These are phyloP conservation scores for Pichia inconspicua DNA, from an alignment of 1,139 yeast genomes.

Conservation along the genomic window DNA sequence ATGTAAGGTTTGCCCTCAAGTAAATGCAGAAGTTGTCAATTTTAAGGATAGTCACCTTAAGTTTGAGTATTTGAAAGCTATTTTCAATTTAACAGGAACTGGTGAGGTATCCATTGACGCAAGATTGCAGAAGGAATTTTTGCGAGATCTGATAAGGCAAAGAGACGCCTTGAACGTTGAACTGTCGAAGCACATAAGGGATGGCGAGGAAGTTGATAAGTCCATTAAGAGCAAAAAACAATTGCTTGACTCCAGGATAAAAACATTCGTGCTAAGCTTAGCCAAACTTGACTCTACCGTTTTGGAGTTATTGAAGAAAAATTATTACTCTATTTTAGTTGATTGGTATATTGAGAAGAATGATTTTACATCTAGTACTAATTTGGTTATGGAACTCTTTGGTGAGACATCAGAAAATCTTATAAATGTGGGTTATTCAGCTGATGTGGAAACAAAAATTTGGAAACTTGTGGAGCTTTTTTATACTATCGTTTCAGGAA, in stretches of 20 bases:
- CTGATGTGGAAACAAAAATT: constrained; percentile 15
- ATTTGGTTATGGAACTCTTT: constrained; percentile 15
- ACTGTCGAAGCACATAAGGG: not conserved
- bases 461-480: constrained; percentile 32
- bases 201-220: not conserved
- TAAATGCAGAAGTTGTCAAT: constrained; percentile 34
- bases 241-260: constrained; percentile 5
- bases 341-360: constrained; percentile 16
- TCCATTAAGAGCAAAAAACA: not conserved
- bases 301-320: constrained; percentile 25
- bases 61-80: constrained; percentile 28
- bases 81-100: constrained; percentile 17
- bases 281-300: constrained; percentile 21
- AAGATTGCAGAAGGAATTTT: constrained; percentile 28
- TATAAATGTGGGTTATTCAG: constrained; percentile 2
- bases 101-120: constrained; percentile 7
- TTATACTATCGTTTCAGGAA: constrained; percentile 31
- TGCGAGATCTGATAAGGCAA: constrained; percentile 23
- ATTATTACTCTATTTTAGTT: constrained; percentile 26
- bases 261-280: constrained; percentile 15
- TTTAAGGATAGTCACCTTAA: constrained; percentile 26
- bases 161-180: not conserved
- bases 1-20: constrained; percentile 31
- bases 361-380: constrained; percentile 15
- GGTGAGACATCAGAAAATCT: constrained; percentile 6